phyloP scores from a whole-genome alignment of 768 basidiomycete species.

The Psilocybe sp. region DNA sequence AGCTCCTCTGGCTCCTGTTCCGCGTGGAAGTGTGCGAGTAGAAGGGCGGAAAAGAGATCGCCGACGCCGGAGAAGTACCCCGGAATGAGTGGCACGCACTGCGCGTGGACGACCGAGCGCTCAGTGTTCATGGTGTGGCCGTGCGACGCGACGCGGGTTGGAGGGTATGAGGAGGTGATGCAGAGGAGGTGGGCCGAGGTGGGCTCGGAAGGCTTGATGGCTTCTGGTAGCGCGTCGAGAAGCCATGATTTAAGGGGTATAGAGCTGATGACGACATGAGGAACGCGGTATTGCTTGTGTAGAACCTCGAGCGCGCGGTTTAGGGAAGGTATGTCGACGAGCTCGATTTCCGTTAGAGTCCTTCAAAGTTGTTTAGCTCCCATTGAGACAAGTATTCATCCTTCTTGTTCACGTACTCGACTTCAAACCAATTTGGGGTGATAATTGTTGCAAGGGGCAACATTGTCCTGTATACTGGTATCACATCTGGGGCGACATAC shows the following conservation, averaged over 20 bases:
- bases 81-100: constrained; percentile 71
- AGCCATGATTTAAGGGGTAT: constrained; percentile 73
- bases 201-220: constrained; percentile 35
- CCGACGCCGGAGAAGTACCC: constrained; percentile 98
- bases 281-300: constrained; percentile 73
- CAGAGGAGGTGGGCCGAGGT: constrained; percentile 64
- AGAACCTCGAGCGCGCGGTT: constrained; percentile 66
- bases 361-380: constrained; percentile 39
- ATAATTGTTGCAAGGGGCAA: constrained; percentile 87
- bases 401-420: constrained; percentile 59
- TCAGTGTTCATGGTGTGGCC: constrained; percentile 4
- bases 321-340: constrained; percentile 67
- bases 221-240: constrained; percentile 44
- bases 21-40: constrained; percentile 73
- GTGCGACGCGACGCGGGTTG: constrained; percentile 11
- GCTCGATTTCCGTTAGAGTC: constrained; percentile 67
- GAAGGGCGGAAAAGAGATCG: constrained; percentile 92
- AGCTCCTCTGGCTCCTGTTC: constrained; percentile 12
- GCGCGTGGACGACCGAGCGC: constrained; percentile 57
- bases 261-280: constrained; percentile 90
- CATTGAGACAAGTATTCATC: constrained; percentile 2
- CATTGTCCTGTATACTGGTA: constrained; percentile 82
- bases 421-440: constrained; percentile 98
- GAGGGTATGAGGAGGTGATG: constrained; percentile 60
- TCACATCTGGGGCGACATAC: constrained; percentile 84